These are phyloP conservation scores for Eucalyptus viminalis DNA, from an alignment of 345 rosid genomes.

Conservation along the genomic window DNA sequence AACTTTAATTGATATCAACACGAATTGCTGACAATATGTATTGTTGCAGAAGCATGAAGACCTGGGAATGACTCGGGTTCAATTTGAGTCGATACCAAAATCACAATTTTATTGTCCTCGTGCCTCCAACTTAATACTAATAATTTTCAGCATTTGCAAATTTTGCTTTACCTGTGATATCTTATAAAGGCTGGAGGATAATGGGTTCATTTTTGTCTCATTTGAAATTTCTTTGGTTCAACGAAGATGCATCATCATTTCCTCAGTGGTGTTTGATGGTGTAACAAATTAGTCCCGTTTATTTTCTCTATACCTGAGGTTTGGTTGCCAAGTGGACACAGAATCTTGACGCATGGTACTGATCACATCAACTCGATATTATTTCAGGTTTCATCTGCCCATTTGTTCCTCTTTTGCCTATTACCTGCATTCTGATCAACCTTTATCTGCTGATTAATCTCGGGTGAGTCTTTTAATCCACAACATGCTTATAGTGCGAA, in stretches of 20 bases:
- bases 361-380: background rate
- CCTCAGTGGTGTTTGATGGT: background rate
- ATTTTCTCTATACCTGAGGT: background rate
- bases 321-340: background rate
- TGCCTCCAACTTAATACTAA: no score
- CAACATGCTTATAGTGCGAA: background rate
- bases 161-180: no score
- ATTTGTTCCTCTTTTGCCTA: conserved; percentile 89
- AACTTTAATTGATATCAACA: no score
- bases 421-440: conserved; percentile 77
- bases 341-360: background rate
- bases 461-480: conserved; percentile 47
- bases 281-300: background rate
- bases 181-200: background rate
- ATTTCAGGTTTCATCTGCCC: conserved; percentile 82
- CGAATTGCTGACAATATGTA: no score
- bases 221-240: background rate
- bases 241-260: background rate
- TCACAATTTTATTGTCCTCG: no score
- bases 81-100: no score
- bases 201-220: background rate
- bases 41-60: no score
- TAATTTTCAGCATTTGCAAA: no score
- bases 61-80: no score
- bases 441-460: conserved; percentile 77